These are phyloP conservation scores for Coniochaeta sp. DNA, from an alignment of 2,329 filamentous ascomycete species.

Conservation along the genomic window DNA sequence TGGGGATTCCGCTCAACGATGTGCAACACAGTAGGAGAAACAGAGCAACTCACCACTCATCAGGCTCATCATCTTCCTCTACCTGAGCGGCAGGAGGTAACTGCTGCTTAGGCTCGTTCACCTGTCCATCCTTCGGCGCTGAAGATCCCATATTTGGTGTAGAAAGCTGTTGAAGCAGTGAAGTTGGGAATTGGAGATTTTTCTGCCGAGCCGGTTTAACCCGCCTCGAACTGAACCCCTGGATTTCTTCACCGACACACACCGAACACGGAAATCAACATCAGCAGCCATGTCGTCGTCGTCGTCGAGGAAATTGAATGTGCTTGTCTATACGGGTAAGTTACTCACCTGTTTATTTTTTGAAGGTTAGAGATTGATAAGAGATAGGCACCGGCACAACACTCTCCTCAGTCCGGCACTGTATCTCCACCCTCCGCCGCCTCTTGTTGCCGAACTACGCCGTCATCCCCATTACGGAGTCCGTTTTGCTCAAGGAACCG, in stretches of 20 bases:
- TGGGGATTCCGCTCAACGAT: neutral
- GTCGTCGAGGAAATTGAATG: slow-evolving; percentile 69
- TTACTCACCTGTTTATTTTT: neutral
- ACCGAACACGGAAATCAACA: neutral
- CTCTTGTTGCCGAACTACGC: slow-evolving; percentile 88
- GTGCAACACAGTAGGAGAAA: neutral
- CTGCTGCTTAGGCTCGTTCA: slow-evolving; percentile 25
- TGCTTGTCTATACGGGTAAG: slow-evolving; percentile 85
- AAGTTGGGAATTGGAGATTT: slow-evolving; percentile 3
- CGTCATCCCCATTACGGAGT: slow-evolving; percentile 75
- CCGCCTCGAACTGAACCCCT: neutral
- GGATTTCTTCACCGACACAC: neutral
- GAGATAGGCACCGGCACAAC: slow-evolving; percentile 83
- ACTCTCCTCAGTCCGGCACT: slow-evolving; percentile 81
- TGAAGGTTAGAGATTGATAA: no score
- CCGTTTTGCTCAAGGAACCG: slow-evolving; percentile 79
- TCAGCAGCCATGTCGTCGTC: slow-evolving; percentile 42
- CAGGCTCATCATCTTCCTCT: slow-evolving; percentile 76
- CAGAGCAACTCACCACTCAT: slow-evolving; percentile 70
- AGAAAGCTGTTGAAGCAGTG: slow-evolving; percentile 5
- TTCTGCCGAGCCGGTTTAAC: neutral
- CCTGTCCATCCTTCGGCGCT: slow-evolving; percentile 24
- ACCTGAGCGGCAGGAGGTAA: slow-evolving; percentile 23
- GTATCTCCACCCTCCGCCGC: slow-evolving; percentile 76
- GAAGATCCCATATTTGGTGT: slow-evolving; percentile 48